These are phyloP conservation scores for Leonotis leonurus DNA, from an alignment of 257 asterid genomes.

Conservation along the genomic window DNA sequence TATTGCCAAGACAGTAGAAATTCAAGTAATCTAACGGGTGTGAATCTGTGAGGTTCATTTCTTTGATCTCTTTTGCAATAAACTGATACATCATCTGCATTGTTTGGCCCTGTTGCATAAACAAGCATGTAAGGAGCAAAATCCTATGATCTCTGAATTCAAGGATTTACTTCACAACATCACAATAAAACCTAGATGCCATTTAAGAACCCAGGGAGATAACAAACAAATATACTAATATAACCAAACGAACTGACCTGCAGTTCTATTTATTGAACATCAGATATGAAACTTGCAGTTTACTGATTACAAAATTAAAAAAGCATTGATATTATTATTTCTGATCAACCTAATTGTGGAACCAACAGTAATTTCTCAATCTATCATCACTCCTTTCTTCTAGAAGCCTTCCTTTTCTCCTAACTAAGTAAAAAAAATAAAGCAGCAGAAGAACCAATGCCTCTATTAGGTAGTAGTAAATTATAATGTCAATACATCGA, in stretches of 20 bases:
- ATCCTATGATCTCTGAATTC: background rate
- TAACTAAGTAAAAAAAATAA: background rate
- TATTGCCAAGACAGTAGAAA: conserved; percentile 86
- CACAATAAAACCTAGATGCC: background rate
- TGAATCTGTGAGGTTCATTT: conserved; percentile 42
- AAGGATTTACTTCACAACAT: background rate
- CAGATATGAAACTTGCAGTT: background rate
- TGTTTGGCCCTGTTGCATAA: conserved; percentile 58
- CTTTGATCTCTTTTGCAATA: conserved; percentile 64
- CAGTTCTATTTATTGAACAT: background rate
- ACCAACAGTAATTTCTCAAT: conserved; percentile 8
- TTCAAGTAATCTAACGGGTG: conserved; percentile 77
- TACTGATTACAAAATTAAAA: background rate
- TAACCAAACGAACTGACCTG: conserved; percentile 1
- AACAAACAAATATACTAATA: background rate
- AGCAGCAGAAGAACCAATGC: background rate
- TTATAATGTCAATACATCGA: conserved; percentile 5
- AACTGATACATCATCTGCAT: conserved; percentile 73
- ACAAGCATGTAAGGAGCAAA: conserved; percentile 6
- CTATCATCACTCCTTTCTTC: background rate
- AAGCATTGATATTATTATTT: background rate
- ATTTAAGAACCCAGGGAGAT: background rate
- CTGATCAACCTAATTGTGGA: background rate
- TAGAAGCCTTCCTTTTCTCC: background rate
- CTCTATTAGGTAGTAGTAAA: background rate